Percentiles rank a stretch among this genome's conserved stretches.
phyloP scores from a whole-genome alignment of 305 asterid species.

The Fraxinus floribunda region DNA sequence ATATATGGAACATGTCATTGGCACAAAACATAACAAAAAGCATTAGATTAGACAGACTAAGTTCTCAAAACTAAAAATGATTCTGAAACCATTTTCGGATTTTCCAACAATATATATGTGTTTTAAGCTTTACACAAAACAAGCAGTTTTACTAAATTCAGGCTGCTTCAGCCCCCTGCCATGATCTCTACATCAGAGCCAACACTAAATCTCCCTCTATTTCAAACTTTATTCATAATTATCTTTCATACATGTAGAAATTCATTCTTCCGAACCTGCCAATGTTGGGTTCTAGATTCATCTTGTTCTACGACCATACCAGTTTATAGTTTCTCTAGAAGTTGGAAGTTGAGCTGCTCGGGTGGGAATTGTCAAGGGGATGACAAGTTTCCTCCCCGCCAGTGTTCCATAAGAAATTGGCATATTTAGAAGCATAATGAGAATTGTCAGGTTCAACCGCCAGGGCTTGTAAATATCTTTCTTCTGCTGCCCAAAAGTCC shows the following conservation, averaged over 20 bases:
- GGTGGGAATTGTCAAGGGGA: constrained; percentile 40
- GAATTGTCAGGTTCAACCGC: constrained; percentile 53
- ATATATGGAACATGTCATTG: no score
- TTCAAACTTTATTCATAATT: constrained; percentile 1
- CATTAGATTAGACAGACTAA: background rate
- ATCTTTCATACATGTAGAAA: constrained; percentile 4
- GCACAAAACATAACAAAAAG: no score
- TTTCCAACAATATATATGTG: background rate
- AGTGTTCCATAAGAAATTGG: constrained; percentile 80
- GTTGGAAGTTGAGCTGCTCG: constrained; percentile 15
- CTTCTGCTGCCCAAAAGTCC: constrained; percentile 74
- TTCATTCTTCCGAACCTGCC: constrained; percentile 11
- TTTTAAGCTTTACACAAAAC: background rate
- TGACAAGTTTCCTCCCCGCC: constrained; percentile 87
- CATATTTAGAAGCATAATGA: constrained; percentile 55
- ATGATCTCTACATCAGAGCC: background rate
- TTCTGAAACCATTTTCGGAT: background rate
- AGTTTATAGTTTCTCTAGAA: constrained; percentile 10
- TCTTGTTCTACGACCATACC: constrained; percentile 10
- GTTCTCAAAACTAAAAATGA: background rate
- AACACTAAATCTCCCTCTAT: background rate
- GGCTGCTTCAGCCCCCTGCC: background rate
- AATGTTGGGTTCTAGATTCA: constrained; percentile 6
- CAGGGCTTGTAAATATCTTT: constrained; percentile 56
- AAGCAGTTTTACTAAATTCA: background rate